These are phyloP conservation scores for Rubroshorea leprosula DNA, from an alignment of 345 rosid genomes.

Conservation along the genomic window DNA sequence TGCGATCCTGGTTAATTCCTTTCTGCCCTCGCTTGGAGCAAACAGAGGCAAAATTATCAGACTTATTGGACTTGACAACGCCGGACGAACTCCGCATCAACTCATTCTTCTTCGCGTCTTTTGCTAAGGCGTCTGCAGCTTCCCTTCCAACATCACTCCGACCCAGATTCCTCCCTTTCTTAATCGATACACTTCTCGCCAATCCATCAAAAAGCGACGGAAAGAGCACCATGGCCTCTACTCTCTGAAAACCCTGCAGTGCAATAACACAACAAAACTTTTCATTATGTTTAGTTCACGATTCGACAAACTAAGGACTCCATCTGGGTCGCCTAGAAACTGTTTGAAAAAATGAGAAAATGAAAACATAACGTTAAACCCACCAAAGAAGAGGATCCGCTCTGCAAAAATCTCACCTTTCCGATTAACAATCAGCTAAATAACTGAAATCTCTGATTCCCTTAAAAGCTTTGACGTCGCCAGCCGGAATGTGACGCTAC, in stretches of 20 bases:
- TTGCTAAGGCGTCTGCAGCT: constrained; percentile 62
- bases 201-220: constrained; percentile 63
- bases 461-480: not conserved
- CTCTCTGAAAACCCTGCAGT: constrained; percentile 6
- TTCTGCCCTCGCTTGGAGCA: constrained; percentile 79
- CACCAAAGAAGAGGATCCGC: not conserved
- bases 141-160: constrained; percentile 45
- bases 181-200: constrained; percentile 49
- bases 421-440: not conserved
- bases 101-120: constrained; percentile 62
- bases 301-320: too few relatives aligned
- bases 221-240: constrained; percentile 43
- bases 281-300: not conserved
- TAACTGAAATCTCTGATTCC: constrained; percentile 6
- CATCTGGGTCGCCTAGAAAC: not conserved
- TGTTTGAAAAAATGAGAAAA: not conserved
- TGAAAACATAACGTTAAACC: not conserved
- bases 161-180: constrained; percentile 35
- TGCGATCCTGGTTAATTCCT: constrained; percentile 75
- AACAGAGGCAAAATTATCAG: constrained; percentile 45
- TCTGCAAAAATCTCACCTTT: not conserved
- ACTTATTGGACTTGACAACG: constrained; percentile 40
- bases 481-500: constrained; percentile 17
- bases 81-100: constrained; percentile 53
- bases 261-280: not conserved